phyloP scores from a whole-genome alignment of 2,329 filamentous ascomycete species.

The Penicillium nordicum region DNA sequence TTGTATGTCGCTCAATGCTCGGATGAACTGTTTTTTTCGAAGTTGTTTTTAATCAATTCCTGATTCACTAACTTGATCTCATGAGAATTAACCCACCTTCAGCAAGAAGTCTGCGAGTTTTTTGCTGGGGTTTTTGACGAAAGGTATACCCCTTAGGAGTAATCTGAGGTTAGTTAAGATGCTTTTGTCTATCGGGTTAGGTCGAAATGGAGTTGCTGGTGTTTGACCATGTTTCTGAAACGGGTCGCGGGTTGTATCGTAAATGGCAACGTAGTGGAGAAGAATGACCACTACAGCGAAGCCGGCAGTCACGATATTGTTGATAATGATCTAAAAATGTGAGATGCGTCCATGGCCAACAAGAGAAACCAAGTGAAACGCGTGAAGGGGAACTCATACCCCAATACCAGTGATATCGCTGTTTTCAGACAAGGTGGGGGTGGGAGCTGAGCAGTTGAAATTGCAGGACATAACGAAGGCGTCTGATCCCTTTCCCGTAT shows the following conservation, averaged over 20 bases:
- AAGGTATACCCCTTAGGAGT: neutral
- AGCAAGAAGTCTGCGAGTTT: neutral
- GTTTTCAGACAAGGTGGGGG: neutral
- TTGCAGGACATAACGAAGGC: neutral
- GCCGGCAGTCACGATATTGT: conserved; percentile 7
- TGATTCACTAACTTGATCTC: neutral
- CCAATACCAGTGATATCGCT: neutral
- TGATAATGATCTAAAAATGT: conserved; percentile 2
- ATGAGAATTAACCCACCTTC: neutral
- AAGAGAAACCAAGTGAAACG: neutral
- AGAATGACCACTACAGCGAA: conserved; percentile 1
- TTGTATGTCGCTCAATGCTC: conserved; percentile 5
- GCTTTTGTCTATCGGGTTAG: conserved; percentile 2
- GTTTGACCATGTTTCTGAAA: neutral
- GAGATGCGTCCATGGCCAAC: neutral
- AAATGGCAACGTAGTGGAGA: conserved; percentile 1
- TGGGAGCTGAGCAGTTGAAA: neutral
- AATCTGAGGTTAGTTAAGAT: neutral
- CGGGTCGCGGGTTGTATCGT: conserved; percentile 2
- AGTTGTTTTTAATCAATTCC: neutral
- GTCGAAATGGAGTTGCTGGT: neutral
- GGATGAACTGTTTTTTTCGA: neutral
- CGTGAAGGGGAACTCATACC: neutral
- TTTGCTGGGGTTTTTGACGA: neutral
- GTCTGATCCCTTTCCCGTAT: neutral